Evolutionary conservation across 2,329 filamentous ascomycete species (phyloP).

Genomic region (Venturia effusa): DNA sequence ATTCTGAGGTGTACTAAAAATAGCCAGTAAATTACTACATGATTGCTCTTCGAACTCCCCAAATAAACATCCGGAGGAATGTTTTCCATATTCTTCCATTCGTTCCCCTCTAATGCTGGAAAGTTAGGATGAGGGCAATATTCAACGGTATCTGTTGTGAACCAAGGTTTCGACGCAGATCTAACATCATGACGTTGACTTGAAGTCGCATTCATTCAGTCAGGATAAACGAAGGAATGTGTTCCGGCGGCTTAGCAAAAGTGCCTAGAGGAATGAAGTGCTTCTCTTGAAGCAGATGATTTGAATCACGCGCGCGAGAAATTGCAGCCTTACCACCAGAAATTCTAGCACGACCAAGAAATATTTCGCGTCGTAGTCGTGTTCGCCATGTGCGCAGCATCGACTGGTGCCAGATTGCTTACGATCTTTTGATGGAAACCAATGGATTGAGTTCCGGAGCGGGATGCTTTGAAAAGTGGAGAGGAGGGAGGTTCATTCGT

Average conservation of each 20-base stretch:
- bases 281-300: background rate
- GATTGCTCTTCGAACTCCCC: too few relatives aligned
- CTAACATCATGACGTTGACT: background rate
- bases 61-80: too few relatives aligned
- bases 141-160: too few relatives aligned
- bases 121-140: too few relatives aligned
- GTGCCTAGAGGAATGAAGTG: background rate
- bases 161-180: background rate
- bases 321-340: background rate
- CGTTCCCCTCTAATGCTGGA: too few relatives aligned
- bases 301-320: background rate
- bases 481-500: background rate
- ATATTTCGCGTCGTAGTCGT: background rate
- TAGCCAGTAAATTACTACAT: too few relatives aligned
- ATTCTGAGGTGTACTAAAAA: too few relatives aligned
- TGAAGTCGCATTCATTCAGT: background rate
- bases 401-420: background rate
- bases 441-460: background rate
- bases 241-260: background rate
- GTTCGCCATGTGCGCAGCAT: background rate
- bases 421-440: background rate
- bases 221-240: background rate
- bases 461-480: background rate
- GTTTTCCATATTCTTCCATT: too few relatives aligned
- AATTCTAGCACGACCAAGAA: background rate